Base-by-base conservation (phyloP, 176 grass and related monocot genomes). In the Chloris gayana region DNA sequence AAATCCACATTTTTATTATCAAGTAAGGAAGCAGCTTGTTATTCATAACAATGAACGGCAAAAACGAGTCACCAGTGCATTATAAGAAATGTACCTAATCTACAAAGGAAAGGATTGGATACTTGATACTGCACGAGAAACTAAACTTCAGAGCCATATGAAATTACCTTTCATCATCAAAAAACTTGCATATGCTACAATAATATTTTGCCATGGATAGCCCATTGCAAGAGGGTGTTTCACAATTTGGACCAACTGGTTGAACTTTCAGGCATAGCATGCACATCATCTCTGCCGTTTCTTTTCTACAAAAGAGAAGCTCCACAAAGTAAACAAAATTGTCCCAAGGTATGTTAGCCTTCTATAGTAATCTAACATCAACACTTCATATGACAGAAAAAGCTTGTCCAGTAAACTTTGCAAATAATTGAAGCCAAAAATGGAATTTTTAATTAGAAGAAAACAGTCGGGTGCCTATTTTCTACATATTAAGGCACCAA, bases 131-230 rank as follows among this genome's bases (percentile, higher is more conserved):
- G 32, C 33, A 77, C 26, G 51, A 74, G 7, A 67, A 69, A 27
- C 6, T 64, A 51, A 74, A 68, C 56, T 67, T 21, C 34, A 64
- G 27, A 65, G 35, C n/a, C 18, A 64, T 10, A 56, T 24, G 7
- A 4, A 3, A 67, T 77, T 88, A 97, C 94, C 94, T 91, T 83
- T 94, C 91, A 67, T 97, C 94, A 11, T 97, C 94, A 76, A 97
- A 97, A 84, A 97, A 93, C 38, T 90, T 97, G 89, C 94, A 97
- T 86, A 91, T 88, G 67, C 73, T 92, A 70, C 94, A 97, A 72
- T 92, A 92, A 49, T 97, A 94, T 61, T 90, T 94, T 29, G 91
- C 91, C 87, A 97, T 97, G 26, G 91, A 90, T 54, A 92, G 74
- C 56, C 79, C 85, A 74, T 82, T 83, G 79, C 94, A 97, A 22